These are phyloP conservation scores for Phalaenopsis equestris DNA, from an alignment of 106 monocot species.

Conservation along the genomic window DNA sequence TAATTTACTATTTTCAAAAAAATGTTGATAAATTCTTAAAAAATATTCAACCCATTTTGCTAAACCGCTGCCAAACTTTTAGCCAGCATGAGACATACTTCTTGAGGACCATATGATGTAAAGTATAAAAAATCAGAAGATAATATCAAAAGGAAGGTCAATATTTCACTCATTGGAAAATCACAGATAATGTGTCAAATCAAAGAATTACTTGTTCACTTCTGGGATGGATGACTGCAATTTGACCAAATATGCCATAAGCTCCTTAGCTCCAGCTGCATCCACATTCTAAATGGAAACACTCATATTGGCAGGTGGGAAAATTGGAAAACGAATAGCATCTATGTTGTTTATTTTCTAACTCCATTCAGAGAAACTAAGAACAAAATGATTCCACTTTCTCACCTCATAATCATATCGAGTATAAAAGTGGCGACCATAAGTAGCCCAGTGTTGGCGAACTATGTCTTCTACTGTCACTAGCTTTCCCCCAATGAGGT, in stretches of 20 bases:
- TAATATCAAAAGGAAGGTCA: too few relatives aligned
- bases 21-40: too few relatives aligned
- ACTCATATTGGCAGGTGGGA: background rate
- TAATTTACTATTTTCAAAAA: too few relatives aligned
- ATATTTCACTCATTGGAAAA: too few relatives aligned
- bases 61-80: too few relatives aligned
- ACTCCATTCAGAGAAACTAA: background rate
- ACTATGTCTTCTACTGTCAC: constrained; percentile 39
- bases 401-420: constrained; percentile 96
- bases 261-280: constrained; percentile 77
- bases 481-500: constrained; percentile 50
- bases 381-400: background rate
- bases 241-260: constrained; percentile 66
- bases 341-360: background rate
- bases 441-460: constrained; percentile 48
- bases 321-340: background rate
- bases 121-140: too few relatives aligned
- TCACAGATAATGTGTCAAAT: background rate
- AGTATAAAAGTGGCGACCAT: constrained; percentile 97
- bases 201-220: constrained; percentile 60
- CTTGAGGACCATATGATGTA: too few relatives aligned
- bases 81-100: too few relatives aligned
- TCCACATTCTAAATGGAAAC: constrained; percentile 75
- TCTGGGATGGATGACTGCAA: constrained; percentile 67
- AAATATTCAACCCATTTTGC: too few relatives aligned